Evolutionary conservation across 177 flowering plant species (phyloP).

Genomic region (Vitis hybrid): DNA sequence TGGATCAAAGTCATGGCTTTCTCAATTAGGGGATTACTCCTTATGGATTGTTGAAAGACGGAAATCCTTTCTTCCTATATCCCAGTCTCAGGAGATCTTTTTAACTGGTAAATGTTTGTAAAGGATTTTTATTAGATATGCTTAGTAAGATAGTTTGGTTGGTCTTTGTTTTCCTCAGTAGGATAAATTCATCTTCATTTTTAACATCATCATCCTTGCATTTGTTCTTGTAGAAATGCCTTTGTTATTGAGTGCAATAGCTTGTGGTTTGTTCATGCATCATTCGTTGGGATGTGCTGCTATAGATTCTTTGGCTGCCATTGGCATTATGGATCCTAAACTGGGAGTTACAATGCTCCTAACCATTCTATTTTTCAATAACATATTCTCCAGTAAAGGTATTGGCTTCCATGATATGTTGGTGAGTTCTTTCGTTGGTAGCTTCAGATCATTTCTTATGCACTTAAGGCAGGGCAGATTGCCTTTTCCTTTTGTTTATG

Average conservation of each 20-base stretch:
- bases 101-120: constrained; percentile 36
- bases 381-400: constrained; percentile 36
- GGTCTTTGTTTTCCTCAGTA: background rate
- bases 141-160: background rate
- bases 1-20: constrained; percentile 48
- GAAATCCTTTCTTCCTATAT: constrained; percentile 36
- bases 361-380: constrained; percentile 58
- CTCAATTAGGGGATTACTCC: constrained; percentile 44
- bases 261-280: constrained; percentile 62
- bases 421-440: constrained; percentile 43
- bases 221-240: constrained; percentile 63
- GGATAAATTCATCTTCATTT: constrained; percentile 4
- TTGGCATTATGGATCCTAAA: constrained; percentile 63
- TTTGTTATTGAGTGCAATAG: constrained; percentile 48
- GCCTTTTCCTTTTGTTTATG: constrained; percentile 2
- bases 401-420: constrained; percentile 31
- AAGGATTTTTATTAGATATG: constrained; percentile 1
- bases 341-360: constrained; percentile 67
- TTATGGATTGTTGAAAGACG: constrained; percentile 35
- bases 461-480: background rate
- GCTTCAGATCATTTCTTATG: constrained; percentile 3
- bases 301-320: constrained; percentile 58
- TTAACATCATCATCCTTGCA: constrained; percentile 4
- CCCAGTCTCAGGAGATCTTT: constrained; percentile 38
- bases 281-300: constrained; percentile 47